Evolutionary conservation across 177 flowering plant genomes (phyloP).

Genomic region (Vitis hybrid): DNA sequence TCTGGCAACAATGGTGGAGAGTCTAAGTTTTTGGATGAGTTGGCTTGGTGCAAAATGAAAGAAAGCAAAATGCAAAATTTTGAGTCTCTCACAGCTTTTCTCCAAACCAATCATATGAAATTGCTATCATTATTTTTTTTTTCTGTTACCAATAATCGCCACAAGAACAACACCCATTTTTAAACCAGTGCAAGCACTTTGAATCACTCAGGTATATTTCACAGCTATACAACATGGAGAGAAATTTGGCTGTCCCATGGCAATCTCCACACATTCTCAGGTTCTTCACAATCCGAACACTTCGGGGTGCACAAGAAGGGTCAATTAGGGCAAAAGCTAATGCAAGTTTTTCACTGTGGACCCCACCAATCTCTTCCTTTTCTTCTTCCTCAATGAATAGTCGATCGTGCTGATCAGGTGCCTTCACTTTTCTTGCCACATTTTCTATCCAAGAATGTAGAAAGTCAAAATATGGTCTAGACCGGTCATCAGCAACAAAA

Average conservation of each 20-base stretch:
- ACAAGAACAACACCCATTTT: slow-evolving; percentile 70
- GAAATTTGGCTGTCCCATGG: slow-evolving; percentile 55
- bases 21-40: too few relatives aligned
- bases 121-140: neutral
- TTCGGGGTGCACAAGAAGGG: slow-evolving; percentile 22
- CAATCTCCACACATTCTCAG: slow-evolving; percentile 64
- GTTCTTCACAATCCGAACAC: slow-evolving; percentile 63
- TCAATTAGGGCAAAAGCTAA: slow-evolving; percentile 58
- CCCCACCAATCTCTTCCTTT: slow-evolving; percentile 47
- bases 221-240: slow-evolving; percentile 43
- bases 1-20: too few relatives aligned
- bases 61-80: neutral
- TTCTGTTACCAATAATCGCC: slow-evolving; percentile 67
- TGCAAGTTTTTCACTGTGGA: slow-evolving; percentile 87
- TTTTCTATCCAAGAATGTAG: slow-evolving; percentile 40
- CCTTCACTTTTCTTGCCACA: slow-evolving; percentile 27
- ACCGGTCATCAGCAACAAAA: slow-evolving; percentile 50
- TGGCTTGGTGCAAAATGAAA: too few relatives aligned
- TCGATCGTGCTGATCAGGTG: slow-evolving; percentile 16
- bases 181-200: slow-evolving; percentile 65
- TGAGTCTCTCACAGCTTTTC: neutral
- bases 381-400: slow-evolving; percentile 68
- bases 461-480: slow-evolving; percentile 28
- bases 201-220: slow-evolving; percentile 69
- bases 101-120: neutral